Evolutionary conservation across 805 yeast genomes (phyloP).

Genomic region (Starmerella apis): DNA sequence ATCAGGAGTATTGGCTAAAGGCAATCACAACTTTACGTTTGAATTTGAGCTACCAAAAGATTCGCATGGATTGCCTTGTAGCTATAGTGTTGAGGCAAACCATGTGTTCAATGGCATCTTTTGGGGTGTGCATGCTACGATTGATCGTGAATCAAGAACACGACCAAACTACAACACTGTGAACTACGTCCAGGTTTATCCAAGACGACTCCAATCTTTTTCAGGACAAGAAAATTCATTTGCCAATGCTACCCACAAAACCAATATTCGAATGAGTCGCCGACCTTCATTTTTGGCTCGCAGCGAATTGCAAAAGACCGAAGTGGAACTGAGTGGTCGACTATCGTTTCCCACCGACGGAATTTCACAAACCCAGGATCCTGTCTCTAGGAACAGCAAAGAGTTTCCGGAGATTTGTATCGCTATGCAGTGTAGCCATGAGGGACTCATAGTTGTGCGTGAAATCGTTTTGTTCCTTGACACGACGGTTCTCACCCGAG

Average conservation of each 20-base stretch:
- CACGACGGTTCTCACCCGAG: conserved; percentile 7
- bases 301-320: neutral
- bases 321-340: conserved; percentile 7
- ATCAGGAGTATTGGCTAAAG: conserved; percentile 6
- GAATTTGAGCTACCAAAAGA: conserved; percentile 11
- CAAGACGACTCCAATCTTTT: conserved; percentile 1
- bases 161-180: conserved; percentile 9
- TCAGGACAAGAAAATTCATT: neutral
- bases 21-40: conserved; percentile 12
- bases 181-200: conserved; percentile 6
- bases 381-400: neutral
- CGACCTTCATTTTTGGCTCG: conserved; percentile 13
- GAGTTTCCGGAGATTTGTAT: conserved; percentile 1
- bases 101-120: conserved; percentile 13
- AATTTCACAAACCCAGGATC: conserved; percentile 1
- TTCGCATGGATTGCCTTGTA: conserved; percentile 8
- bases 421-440: neutral
- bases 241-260: neutral
- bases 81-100: conserved; percentile 8
- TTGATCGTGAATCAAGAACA: conserved; percentile 10
- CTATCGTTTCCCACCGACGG: conserved; percentile 8
- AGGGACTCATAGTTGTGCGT: neutral
- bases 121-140: conserved; percentile 16
- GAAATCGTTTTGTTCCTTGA: conserved; percentile 13
- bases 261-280: conserved; percentile 1